Evolutionary conservation across 2,329 filamentous ascomycete genomes (phyloP).

Genomic region (Hypoxylon sp.): DNA sequence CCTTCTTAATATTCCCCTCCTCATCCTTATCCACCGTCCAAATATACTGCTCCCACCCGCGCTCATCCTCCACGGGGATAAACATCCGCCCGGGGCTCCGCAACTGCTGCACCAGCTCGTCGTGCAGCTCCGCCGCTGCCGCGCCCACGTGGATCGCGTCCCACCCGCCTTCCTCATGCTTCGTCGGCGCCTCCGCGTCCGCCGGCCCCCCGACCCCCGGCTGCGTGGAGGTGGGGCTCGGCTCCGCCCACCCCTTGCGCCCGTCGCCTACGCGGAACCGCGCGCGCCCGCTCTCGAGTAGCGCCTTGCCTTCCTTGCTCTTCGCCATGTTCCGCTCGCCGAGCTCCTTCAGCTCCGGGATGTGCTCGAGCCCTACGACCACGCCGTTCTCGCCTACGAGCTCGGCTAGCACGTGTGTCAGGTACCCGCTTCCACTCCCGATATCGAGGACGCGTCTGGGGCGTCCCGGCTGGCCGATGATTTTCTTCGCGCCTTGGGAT

Average conservation of each 20-base stretch:
- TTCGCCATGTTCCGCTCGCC: conserved; percentile 77
- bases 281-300: conserved; percentile 76
- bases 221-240: conserved; percentile 36
- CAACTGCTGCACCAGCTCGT: conserved; percentile 81
- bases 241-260: conserved; percentile 72
- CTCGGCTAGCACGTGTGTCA: conserved; percentile 90
- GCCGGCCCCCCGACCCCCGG: conserved; percentile 51
- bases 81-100: conserved; percentile 84
- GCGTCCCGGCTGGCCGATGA: conserved; percentile 44
- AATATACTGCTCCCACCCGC: conserved; percentile 71
- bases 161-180: conserved; percentile 72
- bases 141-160: conserved; percentile 98
- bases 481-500: neutral
- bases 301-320: conserved; percentile 67
- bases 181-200: conserved; percentile 37
- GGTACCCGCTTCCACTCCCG: conserved; percentile 83
- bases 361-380: conserved; percentile 83
- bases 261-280: conserved; percentile 84
- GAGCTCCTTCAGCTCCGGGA: conserved; percentile 72
- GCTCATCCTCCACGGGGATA: conserved; percentile 75
- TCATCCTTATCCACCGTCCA: conserved; percentile 81
- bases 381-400: conserved; percentile 69
- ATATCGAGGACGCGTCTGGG: conserved; percentile 76
- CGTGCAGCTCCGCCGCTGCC: conserved; percentile 80
- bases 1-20: conserved; percentile 72